These are phyloP conservation scores for Phialocephala subalpina DNA, from an alignment of 2,329 filamentous ascomycete genomes.

Conservation along the genomic window DNA sequence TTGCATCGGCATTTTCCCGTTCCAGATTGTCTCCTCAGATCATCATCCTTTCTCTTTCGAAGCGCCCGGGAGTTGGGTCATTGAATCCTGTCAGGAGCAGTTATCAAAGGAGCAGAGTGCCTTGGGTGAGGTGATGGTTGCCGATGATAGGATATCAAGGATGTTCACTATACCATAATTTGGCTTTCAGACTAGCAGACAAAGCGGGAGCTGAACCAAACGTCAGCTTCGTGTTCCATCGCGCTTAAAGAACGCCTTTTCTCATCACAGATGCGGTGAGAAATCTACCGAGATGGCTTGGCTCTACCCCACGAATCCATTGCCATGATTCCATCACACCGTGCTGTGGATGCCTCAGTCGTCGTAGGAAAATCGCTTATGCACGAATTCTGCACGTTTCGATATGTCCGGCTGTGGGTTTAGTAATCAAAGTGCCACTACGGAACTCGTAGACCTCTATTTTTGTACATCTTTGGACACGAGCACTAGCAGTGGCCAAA, in stretches of 20 bases:
- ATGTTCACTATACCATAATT: not conserved
- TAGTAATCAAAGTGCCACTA: constrained; percentile 1
- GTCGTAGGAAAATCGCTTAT: constrained; percentile 2
- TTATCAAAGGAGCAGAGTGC: not conserved
- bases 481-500: not conserved
- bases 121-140: not conserved
- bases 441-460: not conserved
- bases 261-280: constrained; percentile 1
- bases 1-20: not conserved
- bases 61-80: not conserved
- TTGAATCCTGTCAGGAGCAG: not conserved
- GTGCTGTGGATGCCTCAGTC: not conserved
- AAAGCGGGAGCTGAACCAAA: constrained; percentile 6
- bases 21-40: not conserved
- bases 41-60: not conserved
- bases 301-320: not conserved
- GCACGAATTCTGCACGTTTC: constrained; percentile 6
- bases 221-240: constrained; percentile 7
- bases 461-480: not conserved
- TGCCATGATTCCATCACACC: not conserved
- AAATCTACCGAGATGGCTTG: not conserved
- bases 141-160: not conserved
- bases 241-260: constrained; percentile 5
- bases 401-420: constrained; percentile 2
- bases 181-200: not conserved